Base-by-base conservation (phyloP, 345 rosid genomes). In the Citrus trifoliata region DNA sequence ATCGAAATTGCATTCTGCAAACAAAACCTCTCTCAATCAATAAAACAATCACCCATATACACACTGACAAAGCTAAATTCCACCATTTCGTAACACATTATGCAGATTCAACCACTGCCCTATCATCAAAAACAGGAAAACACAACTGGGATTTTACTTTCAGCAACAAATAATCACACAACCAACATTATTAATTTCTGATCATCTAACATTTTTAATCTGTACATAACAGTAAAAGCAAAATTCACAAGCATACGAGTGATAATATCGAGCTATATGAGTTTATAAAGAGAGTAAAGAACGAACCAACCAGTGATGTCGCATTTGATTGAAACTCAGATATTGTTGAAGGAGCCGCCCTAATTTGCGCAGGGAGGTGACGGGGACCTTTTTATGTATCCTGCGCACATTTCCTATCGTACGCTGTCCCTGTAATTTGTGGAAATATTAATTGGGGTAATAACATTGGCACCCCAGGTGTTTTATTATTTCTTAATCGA, bases 291-390 rank as follows among this genome's bases (percentile, higher is more conserved):
- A 65, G 80, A 73, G 76, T 67, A 40, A 74, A 62, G 69, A 37
- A 65, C 12, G 59, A 80, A 86, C 84, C 82, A 61, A 75, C 72
- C 60, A 71, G 55, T 10, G n/a, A 78, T 25, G 72, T 46, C 9
- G 51, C 35, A 70, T 28, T 22, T 51, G 48, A 28, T 67, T 21
- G 70, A 37, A 40, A 53, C 16, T 32, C 67, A 13, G 42, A 58
- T 25, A 35, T 69, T 35, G 53, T 71, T 69, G 70, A 62, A 66
- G 80, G 92, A 70, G 58, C 48, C 82, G 86, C 95, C 95, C 93
- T 91, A 91, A 89, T 91, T 88, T 91, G 93, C 93, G 93, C 95
- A 69, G 95, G 89, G 85, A 80, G 83, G 83, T 83, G 85, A 79
- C 9, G 78, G 35, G 48, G 79, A 74, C 84, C 79, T 24, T 70